These are phyloP conservation scores for Talaromyces sp. DNA, from an alignment of 2,329 filamentous ascomycete species.

Conservation along the genomic window DNA sequence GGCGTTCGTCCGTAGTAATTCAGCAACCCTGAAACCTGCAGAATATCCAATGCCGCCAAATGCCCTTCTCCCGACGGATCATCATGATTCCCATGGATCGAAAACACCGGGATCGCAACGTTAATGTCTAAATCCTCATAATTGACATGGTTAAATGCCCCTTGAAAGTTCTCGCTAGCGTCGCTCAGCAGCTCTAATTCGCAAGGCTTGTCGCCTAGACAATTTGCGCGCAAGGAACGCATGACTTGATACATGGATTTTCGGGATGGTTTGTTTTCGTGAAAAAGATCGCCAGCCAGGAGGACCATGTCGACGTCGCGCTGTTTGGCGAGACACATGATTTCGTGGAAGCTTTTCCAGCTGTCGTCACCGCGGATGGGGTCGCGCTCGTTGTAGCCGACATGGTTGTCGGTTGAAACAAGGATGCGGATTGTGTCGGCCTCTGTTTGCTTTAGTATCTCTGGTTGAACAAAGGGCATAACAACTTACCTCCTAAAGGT, in stretches of 20 bases:
- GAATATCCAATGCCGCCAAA: constrained; percentile 81
- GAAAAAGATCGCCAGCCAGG: constrained; percentile 90
- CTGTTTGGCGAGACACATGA: constrained; percentile 81
- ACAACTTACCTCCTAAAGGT: constrained; percentile 11
- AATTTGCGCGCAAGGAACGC: constrained; percentile 88
- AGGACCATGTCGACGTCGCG: constrained; percentile 96
- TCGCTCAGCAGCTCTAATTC: constrained; percentile 94
- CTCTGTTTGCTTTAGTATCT: constrained; percentile 32
- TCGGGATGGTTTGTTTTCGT: constrained; percentile 94
- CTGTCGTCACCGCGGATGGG: constrained; percentile 93
- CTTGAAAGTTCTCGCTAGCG: constrained; percentile 83
- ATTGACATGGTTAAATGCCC: constrained; percentile 89
- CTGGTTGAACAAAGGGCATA: background rate
- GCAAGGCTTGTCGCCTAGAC: constrained; percentile 90
- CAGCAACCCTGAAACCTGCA: constrained; percentile 85
- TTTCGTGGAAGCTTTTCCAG: constrained; percentile 93
- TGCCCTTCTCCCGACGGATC: constrained; percentile 96
- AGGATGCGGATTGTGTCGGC: constrained; percentile 91
- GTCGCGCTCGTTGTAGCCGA: constrained; percentile 92
- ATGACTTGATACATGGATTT: constrained; percentile 98
- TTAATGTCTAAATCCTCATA: constrained; percentile 98
- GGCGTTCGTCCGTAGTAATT: constrained; percentile 95
- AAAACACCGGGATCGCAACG: constrained; percentile 93
- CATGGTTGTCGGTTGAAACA: constrained; percentile 94
- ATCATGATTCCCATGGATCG: constrained; percentile 97